phyloP scores from a whole-genome alignment of 345 rosid genomes.

The Citrus medica region DNA sequence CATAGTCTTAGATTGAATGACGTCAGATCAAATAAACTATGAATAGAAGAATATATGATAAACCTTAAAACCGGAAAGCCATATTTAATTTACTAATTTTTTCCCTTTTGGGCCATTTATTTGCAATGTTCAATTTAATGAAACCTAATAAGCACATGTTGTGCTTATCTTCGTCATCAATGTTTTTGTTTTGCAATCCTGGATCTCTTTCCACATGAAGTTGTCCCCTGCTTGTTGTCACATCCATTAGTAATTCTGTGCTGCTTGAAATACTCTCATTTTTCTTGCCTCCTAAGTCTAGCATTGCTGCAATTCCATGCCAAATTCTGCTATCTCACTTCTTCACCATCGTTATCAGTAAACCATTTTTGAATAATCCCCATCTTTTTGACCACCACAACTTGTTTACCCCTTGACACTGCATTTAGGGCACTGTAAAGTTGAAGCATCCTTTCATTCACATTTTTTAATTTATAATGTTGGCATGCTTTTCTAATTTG shows the following conservation, averaged over 20 bases:
- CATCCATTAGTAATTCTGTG: neutral
- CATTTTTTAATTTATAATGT: neutral
- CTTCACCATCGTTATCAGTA: neutral
- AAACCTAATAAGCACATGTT: neutral
- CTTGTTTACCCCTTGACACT: neutral
- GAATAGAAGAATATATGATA: neutral
- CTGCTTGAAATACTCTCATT: neutral
- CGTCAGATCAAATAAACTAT: neutral
- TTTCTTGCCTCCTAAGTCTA: neutral
- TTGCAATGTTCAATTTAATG: neutral
- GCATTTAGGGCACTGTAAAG: conserved; percentile 3
- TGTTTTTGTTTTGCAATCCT: neutral
- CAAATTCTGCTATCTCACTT: neutral
- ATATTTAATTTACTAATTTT: neutral
- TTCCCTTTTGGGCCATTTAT: neutral
- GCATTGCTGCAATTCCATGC: neutral
- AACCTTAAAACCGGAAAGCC: neutral
- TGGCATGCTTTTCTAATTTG: neutral
- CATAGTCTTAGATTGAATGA: neutral
- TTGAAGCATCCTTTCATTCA: neutral
- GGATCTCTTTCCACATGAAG: neutral
- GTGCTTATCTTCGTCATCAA: neutral
- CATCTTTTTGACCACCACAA: neutral
- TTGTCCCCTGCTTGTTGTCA: neutral
- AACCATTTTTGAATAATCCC: neutral